Evolutionary conservation across 176 grass and related monocot genomes (phyloP), one percentile per base, ranked within the genome.

Genomic region (Aegilops longissima): DNA sequence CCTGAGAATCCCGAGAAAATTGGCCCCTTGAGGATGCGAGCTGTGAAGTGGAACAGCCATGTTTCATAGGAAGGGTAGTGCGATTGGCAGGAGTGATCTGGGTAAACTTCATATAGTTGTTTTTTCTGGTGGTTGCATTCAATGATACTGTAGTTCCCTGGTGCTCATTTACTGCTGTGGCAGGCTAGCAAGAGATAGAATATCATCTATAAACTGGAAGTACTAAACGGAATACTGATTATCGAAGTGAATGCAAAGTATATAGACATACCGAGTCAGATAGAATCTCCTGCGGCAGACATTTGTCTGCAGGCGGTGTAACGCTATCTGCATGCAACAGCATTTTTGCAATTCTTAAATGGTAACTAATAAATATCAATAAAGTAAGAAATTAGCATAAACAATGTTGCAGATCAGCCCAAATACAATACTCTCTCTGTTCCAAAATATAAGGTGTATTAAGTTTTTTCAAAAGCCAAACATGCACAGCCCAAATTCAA

Each of bases 81-180:
- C 92, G 90, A 86, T 98, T 98, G 67, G 96, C 92, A 80, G 96
- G 96, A 80, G 88, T 89, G 71, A 94, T 94, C 49, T 93, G 65
- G 38, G 82, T 72, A 38, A 98, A 86, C 80, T 89, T 82, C 84
- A 71, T 61, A 88, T 75, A 91, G 56, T 85, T 90, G 63, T 73
- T 89, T 66, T 78, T 84, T 87, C 64, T 92, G 31, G 68, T 56
- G 71, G 78, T 83, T 71, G 89, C 70, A 63, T 83, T 80, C 87
- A 79, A 64, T 83, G 89, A 77, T 76, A 88, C 70, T 20, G 72
- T 36, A 78, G 73, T 75, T 83, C 84, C 73, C 8, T 13, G 66
- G 71, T 80, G 80, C n/a, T 78, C 87, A 82, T 90, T 85, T 88
- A 66, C 80, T 83, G 66, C 49, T 75, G 10, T 82, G 40, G 79